Evolutionary conservation across 2,329 filamentous ascomycete species (phyloP).

Genomic region (Ophidiomyces ophidiicola): DNA sequence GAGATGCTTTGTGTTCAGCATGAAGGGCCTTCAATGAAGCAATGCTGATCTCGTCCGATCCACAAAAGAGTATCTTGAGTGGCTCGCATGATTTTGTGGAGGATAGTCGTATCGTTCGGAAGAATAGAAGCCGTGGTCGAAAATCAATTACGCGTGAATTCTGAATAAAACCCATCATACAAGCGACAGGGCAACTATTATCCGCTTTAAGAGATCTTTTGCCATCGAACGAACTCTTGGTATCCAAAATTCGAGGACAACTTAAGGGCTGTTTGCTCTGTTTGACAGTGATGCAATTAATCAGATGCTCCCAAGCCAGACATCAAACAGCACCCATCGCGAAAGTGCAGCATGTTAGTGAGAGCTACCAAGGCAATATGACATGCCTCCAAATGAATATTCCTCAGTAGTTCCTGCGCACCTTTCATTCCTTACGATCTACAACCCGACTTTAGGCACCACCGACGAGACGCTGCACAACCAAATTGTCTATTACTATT

Average conservation of each 20-base stretch:
- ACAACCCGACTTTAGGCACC: conserved; percentile 70
- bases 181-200: no score
- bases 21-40: conserved; percentile 59
- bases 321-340: no score
- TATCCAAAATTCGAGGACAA: no score
- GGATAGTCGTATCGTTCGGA: conserved; percentile 19
- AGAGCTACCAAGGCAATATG: conserved; percentile 15
- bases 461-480: conserved; percentile 61
- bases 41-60: conserved; percentile 82
- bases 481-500: conserved; percentile 90
- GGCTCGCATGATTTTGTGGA: conserved; percentile 38
- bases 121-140: background rate
- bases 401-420: conserved; percentile 57
- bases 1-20: conserved; percentile 43
- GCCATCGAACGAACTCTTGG: no score
- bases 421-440: conserved; percentile 84
- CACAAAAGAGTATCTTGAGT: conserved; percentile 81
- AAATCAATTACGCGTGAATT: background rate
- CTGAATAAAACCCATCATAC: no score
- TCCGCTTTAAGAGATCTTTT: no score
- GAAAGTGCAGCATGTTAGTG: no score
- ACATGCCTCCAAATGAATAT: conserved; percentile 29
- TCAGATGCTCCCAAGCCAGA: no score
- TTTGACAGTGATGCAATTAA: conserved; percentile 8
- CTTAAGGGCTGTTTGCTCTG: conserved; percentile 6